These are phyloP conservation scores for Linnemannia schmuckeri DNA, from an alignment of 192 early-diverging fungal genomes.

Conservation along the genomic window DNA sequence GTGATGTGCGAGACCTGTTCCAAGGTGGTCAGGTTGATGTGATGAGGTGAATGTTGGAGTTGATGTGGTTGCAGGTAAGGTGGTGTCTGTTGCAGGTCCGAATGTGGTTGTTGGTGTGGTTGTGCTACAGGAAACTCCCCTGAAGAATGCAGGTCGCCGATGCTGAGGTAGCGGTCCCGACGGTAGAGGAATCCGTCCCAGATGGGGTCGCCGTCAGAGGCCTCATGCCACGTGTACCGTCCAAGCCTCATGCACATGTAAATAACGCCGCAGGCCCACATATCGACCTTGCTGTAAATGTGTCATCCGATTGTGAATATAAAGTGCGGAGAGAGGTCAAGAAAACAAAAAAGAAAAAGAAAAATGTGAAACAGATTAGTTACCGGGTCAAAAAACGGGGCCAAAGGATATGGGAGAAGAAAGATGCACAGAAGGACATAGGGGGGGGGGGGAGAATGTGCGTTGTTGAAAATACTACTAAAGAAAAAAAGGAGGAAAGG, in stretches of 20 bases:
- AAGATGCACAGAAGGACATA: neutral
- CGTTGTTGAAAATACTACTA: neutral
- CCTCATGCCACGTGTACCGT: constrained; percentile 29
- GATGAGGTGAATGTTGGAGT: neutral
- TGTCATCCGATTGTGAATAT: neutral
- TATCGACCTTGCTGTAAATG: constrained; percentile 35
- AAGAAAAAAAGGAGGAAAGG: neutral
- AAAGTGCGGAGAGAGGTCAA: too few relatives aligned
- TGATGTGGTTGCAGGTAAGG: neutral
- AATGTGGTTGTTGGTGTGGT: neutral
- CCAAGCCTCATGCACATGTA: constrained; percentile 48
- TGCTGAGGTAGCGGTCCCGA: constrained; percentile 4
- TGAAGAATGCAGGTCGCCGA: neutral
- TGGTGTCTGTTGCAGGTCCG: neutral
- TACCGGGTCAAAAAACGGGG: neutral
- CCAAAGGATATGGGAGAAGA: neutral
- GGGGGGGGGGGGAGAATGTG: neutral
- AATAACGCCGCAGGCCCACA: constrained; percentile 56
- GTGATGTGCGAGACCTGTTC: constrained; percentile 22
- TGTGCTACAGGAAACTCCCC: neutral
- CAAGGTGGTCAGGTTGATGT: constrained; percentile 12
- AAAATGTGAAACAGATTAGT: constrained; percentile 55
- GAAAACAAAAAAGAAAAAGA: neutral
- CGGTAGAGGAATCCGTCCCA: constrained; percentile 23
- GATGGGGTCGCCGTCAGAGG: constrained; percentile 22